phyloP scores from a whole-genome alignment of 78 protist species.

The Cyanophora paradoxa region DNA sequence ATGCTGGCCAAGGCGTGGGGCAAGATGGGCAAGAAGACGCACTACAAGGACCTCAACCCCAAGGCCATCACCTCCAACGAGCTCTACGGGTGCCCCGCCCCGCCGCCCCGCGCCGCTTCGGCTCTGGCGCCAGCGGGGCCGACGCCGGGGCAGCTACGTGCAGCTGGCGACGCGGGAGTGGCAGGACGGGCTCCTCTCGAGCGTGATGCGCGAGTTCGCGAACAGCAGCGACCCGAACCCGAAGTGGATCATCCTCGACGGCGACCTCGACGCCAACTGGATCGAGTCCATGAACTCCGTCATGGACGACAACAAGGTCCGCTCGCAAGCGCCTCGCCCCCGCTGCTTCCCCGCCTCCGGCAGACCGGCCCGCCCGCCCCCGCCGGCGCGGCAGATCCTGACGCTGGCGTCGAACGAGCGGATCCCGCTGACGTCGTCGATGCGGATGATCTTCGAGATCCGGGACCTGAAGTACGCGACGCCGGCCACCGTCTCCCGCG shows the following conservation, averaged over 20 bases:
- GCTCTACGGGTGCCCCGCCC: slow-evolving; percentile 43
- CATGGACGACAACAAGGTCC: slow-evolving; percentile 75
- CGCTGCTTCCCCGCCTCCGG: too few relatives aligned
- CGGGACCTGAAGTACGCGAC: slow-evolving; percentile 47
- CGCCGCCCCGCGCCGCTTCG: neutral
- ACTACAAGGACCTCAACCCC: slow-evolving; percentile 50
- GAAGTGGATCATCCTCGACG: slow-evolving; percentile 75
- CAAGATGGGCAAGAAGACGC: neutral
- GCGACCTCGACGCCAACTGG: slow-evolving; percentile 71
- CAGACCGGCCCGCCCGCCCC: neutral
- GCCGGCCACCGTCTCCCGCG: slow-evolving; percentile 81
- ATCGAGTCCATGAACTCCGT: slow-evolving; percentile 74
- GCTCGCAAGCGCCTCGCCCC: neutral
- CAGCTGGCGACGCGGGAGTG: slow-evolving; percentile 55
- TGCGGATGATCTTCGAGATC: slow-evolving; percentile 72
- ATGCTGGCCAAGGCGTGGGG: slow-evolving; percentile 35
- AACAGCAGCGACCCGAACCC: neutral
- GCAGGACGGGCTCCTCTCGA: slow-evolving; percentile 71
- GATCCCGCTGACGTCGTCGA: slow-evolving; percentile 43
- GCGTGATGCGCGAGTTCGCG: slow-evolving; percentile 54
- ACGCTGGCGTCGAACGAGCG: slow-evolving; percentile 77
- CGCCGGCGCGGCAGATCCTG: slow-evolving; percentile 2
- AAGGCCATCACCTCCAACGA: slow-evolving; percentile 67
- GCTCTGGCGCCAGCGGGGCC: too few relatives aligned
- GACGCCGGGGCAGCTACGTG: too few relatives aligned